phyloP scores from a whole-genome alignment of 805 yeast species.

The Monosporozyma servazzii region DNA sequence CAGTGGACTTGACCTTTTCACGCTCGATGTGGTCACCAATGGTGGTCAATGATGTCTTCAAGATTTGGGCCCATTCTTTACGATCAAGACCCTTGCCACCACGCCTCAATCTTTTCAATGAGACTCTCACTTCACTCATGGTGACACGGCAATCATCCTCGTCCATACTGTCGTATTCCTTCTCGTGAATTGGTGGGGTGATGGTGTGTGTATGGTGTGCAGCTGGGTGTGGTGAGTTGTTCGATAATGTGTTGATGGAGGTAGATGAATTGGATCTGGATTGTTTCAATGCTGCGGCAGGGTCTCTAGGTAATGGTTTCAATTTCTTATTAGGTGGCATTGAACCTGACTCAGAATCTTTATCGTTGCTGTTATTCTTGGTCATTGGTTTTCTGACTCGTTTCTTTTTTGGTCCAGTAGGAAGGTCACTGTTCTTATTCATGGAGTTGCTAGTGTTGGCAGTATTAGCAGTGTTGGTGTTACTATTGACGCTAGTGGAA shows the following conservation, averaged over 20 bases:
- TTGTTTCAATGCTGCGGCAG: conserved; percentile 11
- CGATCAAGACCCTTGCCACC: conserved; percentile 69
- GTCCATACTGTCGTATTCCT: conserved; percentile 72
- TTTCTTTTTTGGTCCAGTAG: conserved; percentile 24
- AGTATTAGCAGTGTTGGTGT: conserved; percentile 4
- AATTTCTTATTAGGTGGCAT: conserved; percentile 14
- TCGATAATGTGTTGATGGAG: conserved; percentile 3
- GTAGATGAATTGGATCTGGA: conserved; percentile 8
- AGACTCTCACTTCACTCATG: conserved; percentile 58
- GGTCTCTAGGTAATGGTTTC: conserved; percentile 24
- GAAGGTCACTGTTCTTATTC: conserved; percentile 3
- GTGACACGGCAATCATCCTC: conserved; percentile 54
- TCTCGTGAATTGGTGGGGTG: conserved; percentile 12
- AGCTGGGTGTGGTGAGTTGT: not conserved
- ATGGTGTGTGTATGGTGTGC: conserved; percentile 1
- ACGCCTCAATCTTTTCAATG: conserved; percentile 55
- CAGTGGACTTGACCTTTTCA: conserved; percentile 23
- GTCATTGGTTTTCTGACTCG: conserved; percentile 24
- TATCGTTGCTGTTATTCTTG: conserved; percentile 17
- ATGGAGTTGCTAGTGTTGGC: conserved; percentile 12
- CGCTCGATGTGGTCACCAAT: conserved; percentile 65
- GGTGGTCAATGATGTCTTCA: conserved; percentile 56
- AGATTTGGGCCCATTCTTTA: conserved; percentile 64
- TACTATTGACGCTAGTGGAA: conserved; percentile 13
- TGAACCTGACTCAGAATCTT: conserved; percentile 10